Conservation (phyloP, 352 stramenopile genomes). For the Saprolegnia diclina region DNA sequence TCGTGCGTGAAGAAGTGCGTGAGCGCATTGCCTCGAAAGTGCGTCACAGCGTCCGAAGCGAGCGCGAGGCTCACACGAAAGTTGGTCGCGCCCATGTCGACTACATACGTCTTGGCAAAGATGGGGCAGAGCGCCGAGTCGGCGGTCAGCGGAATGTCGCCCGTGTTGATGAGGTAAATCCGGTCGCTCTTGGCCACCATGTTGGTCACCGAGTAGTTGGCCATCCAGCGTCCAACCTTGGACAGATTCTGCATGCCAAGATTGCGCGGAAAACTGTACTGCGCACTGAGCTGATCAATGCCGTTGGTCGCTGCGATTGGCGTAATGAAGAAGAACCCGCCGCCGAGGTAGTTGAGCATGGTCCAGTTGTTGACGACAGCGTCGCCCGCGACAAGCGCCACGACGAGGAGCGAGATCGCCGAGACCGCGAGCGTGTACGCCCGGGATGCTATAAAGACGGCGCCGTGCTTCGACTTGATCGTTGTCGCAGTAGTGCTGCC, state of each 20-base stretch:
- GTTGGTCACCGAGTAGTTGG: constrained; percentile 4
- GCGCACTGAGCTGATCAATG: neutral
- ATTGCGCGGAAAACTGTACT: constrained; percentile 9
- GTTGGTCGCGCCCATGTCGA: neutral
- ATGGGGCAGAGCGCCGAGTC: neutral
- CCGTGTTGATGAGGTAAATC: constrained; percentile 3
- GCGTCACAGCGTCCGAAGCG: neutral
- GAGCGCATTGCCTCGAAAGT: constrained; percentile 5
- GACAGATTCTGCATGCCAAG: constrained; percentile 1
- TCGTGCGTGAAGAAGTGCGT: neutral
- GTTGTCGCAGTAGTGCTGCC: too few relatives aligned
- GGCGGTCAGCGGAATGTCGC: neutral
- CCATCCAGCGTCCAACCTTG: constrained; percentile 24
- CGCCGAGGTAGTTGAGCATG: constrained; percentile 21
- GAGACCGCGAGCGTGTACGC: neutral
- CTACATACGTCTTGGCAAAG: neutral
- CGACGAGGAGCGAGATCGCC: neutral
- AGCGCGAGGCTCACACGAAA: neutral
- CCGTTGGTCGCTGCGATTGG: neutral
- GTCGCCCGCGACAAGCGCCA: constrained; percentile 8
- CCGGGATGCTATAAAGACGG: too few relatives aligned
- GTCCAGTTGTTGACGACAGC: constrained; percentile 16
- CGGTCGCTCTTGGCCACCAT: neutral
- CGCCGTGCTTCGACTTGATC: too few relatives aligned
- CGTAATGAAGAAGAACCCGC: constrained; percentile 14